Conservation (phyloP, 2,329 filamentous ascomycete genomes). For the Alternaria metachromatica region DNA sequence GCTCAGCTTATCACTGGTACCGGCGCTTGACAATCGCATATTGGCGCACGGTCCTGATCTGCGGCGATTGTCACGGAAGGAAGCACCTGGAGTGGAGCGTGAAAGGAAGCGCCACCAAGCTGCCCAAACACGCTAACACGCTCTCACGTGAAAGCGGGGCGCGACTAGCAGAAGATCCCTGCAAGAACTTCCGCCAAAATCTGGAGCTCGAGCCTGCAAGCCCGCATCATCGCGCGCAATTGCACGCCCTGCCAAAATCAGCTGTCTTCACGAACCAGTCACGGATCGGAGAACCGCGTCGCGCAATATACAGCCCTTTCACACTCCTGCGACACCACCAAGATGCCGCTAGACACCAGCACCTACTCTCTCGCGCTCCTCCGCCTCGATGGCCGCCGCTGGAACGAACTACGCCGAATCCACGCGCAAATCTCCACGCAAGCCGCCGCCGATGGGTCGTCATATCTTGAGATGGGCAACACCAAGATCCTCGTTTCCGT, state of each 20-base stretch:
- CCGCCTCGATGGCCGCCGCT: constrained; percentile 76
- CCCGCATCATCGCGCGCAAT: constrained; percentile 5
- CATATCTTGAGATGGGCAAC: constrained; percentile 95
- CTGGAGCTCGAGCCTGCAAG: constrained; percentile 5
- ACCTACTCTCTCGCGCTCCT: constrained; percentile 84
- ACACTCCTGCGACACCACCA: neutral
- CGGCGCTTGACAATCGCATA: neutral
- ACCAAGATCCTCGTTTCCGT: constrained; percentile 96
- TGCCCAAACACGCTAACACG: constrained; percentile 28
- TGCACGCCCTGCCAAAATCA: neutral
- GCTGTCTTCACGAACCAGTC: neutral
- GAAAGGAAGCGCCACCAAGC: neutral
- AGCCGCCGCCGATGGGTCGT: constrained; percentile 88
- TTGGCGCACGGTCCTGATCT: neutral
- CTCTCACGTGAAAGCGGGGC: constrained; percentile 38
- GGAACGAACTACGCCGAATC: constrained; percentile 94
- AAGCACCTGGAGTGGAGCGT: neutral
- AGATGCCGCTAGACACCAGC: constrained; percentile 93
- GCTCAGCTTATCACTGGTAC: neutral
- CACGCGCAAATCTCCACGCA: constrained; percentile 92
- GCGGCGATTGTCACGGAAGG: neutral
- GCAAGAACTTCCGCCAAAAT: constrained; percentile 11
- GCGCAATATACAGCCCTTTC: neutral
- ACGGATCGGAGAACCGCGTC: neutral
- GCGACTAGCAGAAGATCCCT: neutral